Base-by-base conservation (phyloP, 2,329 filamentous ascomycete genomes). In the Camillea tinctor region DNA sequence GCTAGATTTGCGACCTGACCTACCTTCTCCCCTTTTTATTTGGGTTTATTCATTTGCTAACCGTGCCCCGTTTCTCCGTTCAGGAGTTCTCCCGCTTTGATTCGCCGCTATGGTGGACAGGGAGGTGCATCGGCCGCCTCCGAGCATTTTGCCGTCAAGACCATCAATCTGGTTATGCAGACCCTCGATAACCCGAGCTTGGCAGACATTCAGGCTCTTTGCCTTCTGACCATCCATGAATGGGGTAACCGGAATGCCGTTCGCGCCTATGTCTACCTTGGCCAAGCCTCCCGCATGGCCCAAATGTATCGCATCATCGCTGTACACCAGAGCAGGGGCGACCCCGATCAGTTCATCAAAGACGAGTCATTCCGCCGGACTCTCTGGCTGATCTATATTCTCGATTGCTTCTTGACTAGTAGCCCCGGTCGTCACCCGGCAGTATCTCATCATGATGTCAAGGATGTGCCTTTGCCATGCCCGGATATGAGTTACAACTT, bases 271-370 rank as follows among this genome's bases (percentile, higher is more conserved):
- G 82, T 86, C 71, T 86, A 86, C 69, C 78, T 87, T 22, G 84
- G 84, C 64, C 84, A 87, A 69, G 84, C 84, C 30, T 81, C 83
- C n/a, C 82, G 84, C 60, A 86, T 87, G 84, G 79, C 84, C 30
- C 84, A 87, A 74, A 87, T 87, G 84, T 86, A 83, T 67, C 80
- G 83, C 63, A 82, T 87, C 58, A 79, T 87, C 52, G 82, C 85
- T 66, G 79, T 78, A 49, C 83, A 85, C 65, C 80, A 83, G 64
- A 73, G 77, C 50, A 76, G 79, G 17, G 71, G 74, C 44, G 82
- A 84, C 49, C 79, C 80, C n/a, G 84, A 86, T 65, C 81, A 83
- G 66, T 87, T 87, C 69, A 79, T 86, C 13, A 82, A 84, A 64
- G 84, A 87, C 53, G 84, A 87, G 71, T 84, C 83, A 0, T 83